These are phyloP conservation scores for Rutstroemia sp. DNA, from an alignment of 2,329 filamentous ascomycete genomes.

Conservation along the genomic window DNA sequence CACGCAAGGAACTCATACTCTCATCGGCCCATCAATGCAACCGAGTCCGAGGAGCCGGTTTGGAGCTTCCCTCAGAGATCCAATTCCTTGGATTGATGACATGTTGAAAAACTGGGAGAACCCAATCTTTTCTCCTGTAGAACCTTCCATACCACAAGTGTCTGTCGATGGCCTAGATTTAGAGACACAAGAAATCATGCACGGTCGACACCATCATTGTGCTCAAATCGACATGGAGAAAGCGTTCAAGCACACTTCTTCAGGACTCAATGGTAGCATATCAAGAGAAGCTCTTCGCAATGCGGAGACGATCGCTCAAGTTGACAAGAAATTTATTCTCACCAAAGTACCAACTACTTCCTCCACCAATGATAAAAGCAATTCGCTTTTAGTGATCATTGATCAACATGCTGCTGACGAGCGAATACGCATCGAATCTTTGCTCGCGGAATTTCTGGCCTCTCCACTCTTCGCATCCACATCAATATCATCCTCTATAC, in stretches of 20 bases:
- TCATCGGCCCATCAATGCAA: not conserved
- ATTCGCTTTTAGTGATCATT: conserved; percentile 57
- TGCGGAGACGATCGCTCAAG: conserved; percentile 68
- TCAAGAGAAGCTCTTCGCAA: conserved; percentile 52
- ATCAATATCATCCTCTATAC: conserved; percentile 16
- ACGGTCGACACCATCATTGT: conserved; percentile 20
- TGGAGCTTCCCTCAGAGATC: conserved; percentile 23
- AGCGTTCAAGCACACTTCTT: conserved; percentile 21
- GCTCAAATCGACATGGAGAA: conserved; percentile 25
- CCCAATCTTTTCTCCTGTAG: conserved; percentile 56
- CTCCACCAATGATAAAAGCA: conserved; percentile 9
- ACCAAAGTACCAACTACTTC: conserved; percentile 36
- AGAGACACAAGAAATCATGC: conserved; percentile 17
- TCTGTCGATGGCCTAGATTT: conserved; percentile 27
- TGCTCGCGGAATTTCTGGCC: conserved; percentile 53
- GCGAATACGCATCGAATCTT: conserved; percentile 66
- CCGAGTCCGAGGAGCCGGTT: not conserved
- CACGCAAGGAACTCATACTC: not conserved
- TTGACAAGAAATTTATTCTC: conserved; percentile 86
- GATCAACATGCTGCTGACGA: conserved; percentile 97
- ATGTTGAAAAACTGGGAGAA: conserved; percentile 65
- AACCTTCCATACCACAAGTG: conserved; percentile 39
- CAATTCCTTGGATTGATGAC: conserved; percentile 48
- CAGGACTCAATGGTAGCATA: conserved; percentile 39
- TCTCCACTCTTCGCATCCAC: conserved; percentile 12